These are phyloP conservation scores for Nigrospora sphaerica DNA, from an alignment of 2,329 filamentous ascomycete genomes.

Conservation along the genomic window DNA sequence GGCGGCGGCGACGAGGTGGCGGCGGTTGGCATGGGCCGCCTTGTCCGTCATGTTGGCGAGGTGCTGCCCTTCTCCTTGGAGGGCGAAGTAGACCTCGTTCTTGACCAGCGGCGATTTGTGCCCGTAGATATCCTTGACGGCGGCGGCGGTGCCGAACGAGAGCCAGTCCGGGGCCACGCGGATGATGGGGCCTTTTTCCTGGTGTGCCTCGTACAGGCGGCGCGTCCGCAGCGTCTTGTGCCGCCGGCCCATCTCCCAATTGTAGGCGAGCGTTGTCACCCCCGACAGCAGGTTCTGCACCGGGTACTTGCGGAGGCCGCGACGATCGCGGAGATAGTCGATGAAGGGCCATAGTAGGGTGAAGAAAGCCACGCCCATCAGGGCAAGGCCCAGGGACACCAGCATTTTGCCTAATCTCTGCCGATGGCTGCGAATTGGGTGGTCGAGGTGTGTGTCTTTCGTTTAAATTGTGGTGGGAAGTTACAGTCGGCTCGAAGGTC, in stretches of 20 bases:
- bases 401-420: no score
- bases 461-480: no score
- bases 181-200: slow-evolving; percentile 1
- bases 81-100: background rate
- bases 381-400: no score
- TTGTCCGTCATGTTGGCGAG: slow-evolving; percentile 1
- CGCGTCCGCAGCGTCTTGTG: background rate
- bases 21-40: background rate
- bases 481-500: no score
- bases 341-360: slow-evolving; percentile 19
- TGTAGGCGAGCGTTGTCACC: background rate
- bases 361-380: no score
- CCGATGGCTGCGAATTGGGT: no score
- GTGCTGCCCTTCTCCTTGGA: background rate
- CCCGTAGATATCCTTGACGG: slow-evolving; percentile 5
- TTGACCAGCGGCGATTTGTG: slow-evolving; percentile 2
- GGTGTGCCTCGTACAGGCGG: background rate
- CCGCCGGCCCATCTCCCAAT: background rate
- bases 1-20: slow-evolving; percentile 1
- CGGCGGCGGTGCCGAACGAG: slow-evolving; percentile 1
- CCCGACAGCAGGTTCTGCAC: background rate
- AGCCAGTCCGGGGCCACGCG: slow-evolving; percentile 4
- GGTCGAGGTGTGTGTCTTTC: no score
- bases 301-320: background rate
- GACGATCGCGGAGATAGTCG: background rate